Base-by-base conservation (phyloP, 768 basidiomycete species). In the Pulveroboletus sp. region DNA sequence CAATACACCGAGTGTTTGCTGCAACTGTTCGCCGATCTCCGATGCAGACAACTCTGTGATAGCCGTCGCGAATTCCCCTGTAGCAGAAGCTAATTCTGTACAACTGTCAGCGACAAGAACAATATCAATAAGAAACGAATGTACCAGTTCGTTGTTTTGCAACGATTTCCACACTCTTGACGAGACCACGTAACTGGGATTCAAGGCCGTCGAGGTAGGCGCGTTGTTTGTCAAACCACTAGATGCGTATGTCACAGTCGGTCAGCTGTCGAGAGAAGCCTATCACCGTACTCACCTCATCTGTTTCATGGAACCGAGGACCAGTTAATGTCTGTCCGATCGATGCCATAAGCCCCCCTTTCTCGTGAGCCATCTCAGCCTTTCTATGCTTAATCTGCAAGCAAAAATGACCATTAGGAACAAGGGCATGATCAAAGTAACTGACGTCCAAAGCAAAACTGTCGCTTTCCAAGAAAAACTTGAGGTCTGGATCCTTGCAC, bases 211-310 rank as follows among this genome's bases (percentile, higher is more conserved):
- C 94, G 11, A 99, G 77, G 61, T 90, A 92, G 0, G 73, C 68
- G 50, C 87, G 90, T 64, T 93, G 86, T 53, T 81, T 79, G 59
- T 97, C 93, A 58, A 97, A 98, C 93, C 93, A 98, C 83, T 94
- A 35, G 51, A 45, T 29, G n/a, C 7, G 14, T 32, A 17, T 47
- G 40, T 43, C n/a, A n/a, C n/a, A n/a, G n/a, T n/a, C 34, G 10
- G 16, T 38, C n/a, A 33, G 24, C 13, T 4, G 14, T n/a, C 14
- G 32, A 36, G 7, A 20, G 6, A 2, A 20, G 11, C 35, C n/a
- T n/a, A 27, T 17, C 19, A 25, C 19, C 21, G 16, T 40, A 27
- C 73, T 42, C 56, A 87, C 90, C 69, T 94, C 91, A 56, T 95
- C 92, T 5, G 83, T 90, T 68, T 95, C 92, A 61, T 88, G 76